A percentile compares a stretch with the other conserved stretches of the same genome.
Evolutionary conservation across 1,139 yeast species (phyloP).

Genomic region (Saccharomycopsis hybrid): DNA sequence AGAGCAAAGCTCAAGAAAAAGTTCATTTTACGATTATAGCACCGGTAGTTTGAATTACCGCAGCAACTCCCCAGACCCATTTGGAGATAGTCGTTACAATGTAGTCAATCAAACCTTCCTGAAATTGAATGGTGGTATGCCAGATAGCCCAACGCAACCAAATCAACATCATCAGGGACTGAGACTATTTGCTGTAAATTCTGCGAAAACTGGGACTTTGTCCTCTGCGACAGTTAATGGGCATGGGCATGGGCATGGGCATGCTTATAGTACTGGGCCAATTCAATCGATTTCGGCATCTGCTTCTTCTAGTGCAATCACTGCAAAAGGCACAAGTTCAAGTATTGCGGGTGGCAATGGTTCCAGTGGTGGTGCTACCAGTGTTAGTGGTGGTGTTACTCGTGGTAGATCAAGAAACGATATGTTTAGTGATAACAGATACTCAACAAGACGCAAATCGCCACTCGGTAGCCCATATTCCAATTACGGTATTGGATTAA

Average conservation of each 20-base stretch:
- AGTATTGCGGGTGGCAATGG: too few relatives aligned
- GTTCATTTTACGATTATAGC: conserved; percentile 35
- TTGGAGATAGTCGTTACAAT: conserved; percentile 5
- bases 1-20: conserved; percentile 35
- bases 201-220: too few relatives aligned
- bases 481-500: conserved; percentile 3
- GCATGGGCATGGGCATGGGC: background rate
- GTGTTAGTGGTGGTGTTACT: too few relatives aligned
- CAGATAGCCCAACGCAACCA: background rate
- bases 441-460: conserved; percentile 16
- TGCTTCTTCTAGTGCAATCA: too few relatives aligned
- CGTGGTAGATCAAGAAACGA: conserved; percentile 7
- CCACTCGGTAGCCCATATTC: conserved; percentile 19
- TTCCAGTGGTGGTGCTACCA: too few relatives aligned
- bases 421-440: background rate
- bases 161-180: too few relatives aligned
- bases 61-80: conserved; percentile 20
- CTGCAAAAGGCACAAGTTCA: too few relatives aligned
- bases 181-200: too few relatives aligned
- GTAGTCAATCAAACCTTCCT: background rate
- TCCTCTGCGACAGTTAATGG: too few relatives aligned
- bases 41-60: conserved; percentile 24
- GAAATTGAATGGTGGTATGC: conserved; percentile 14
- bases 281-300: too few relatives aligned
- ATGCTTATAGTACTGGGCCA: too few relatives aligned